phyloP scores from a whole-genome alignment of 352 stramenopile genomes.

The Thalassiosira exigua region DNA sequence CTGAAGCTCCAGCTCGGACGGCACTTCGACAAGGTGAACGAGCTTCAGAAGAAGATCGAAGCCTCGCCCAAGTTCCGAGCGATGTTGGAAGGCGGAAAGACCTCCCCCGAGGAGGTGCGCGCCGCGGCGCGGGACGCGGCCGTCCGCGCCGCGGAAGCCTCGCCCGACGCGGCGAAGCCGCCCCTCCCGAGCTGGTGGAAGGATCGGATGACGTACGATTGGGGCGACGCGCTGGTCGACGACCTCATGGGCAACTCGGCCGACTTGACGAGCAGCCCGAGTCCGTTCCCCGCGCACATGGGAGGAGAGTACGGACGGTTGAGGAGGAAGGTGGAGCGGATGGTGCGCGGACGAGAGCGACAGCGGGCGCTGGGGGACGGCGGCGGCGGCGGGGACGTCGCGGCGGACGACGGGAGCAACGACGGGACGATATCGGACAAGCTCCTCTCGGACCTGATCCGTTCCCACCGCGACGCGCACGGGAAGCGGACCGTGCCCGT shows the following conservation, averaged over 20 bases:
- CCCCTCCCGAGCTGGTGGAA: slow-evolving; percentile 54
- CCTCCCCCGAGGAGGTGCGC: slow-evolving; percentile 33
- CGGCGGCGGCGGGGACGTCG: background rate
- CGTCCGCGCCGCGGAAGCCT: slow-evolving; percentile 43
- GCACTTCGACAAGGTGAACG: slow-evolving; percentile 50
- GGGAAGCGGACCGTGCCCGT: slow-evolving; percentile 72
- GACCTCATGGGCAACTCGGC: slow-evolving; percentile 80
- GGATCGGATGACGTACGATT: slow-evolving; percentile 72
- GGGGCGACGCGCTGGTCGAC: slow-evolving; percentile 78
- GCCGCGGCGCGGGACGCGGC: slow-evolving; percentile 44
- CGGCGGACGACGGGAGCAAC: background rate
- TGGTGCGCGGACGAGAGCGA: slow-evolving; percentile 25
- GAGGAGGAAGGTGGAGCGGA: slow-evolving; percentile 56
- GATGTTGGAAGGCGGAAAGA: slow-evolving; percentile 21
- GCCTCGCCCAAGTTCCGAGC: slow-evolving; percentile 36
- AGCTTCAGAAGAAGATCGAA: slow-evolving; percentile 44
- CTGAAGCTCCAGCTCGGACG: slow-evolving; percentile 32
- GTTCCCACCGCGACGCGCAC: slow-evolving; percentile 74
- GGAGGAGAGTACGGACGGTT: slow-evolving; percentile 66
- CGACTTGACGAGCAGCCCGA: slow-evolving; percentile 72
- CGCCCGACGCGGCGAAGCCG: slow-evolving; percentile 29
- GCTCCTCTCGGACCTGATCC: slow-evolving; percentile 72
- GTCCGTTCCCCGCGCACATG: slow-evolving; percentile 73
- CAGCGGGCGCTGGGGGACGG: slow-evolving; percentile 26
- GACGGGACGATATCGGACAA: slow-evolving; percentile 58